Percentiles rank a stretch among this genome's conserved stretches.
Evolutionary conservation across 1,139 yeast genomes (phyloP).

Genomic region (Fermentozyma sake): DNA sequence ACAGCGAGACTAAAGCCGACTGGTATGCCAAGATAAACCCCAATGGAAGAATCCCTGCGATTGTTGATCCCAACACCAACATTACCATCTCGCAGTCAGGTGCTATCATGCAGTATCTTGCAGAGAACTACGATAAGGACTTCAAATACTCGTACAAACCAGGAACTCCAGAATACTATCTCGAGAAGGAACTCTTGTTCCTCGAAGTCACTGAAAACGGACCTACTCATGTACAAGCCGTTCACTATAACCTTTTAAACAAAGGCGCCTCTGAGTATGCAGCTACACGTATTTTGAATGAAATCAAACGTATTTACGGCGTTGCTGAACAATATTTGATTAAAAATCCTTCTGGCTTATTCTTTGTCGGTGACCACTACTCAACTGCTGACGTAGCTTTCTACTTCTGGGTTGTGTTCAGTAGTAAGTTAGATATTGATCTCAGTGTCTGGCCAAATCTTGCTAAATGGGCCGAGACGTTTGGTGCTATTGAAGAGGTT

Average conservation of each 20-base stretch:
- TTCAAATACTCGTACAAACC: conserved; percentile 42
- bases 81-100: conserved; percentile 51
- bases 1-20: conserved; percentile 43
- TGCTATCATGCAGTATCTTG: conserved; percentile 53
- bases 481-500: conserved; percentile 35
- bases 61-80: conserved; percentile 44
- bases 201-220: conserved; percentile 60
- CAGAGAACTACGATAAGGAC: conserved; percentile 54
- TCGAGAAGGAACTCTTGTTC: conserved; percentile 45
- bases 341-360: conserved; percentile 29
- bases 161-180: conserved; percentile 46
- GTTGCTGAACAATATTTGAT: conserved; percentile 48
- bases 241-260: conserved; percentile 42
- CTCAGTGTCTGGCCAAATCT: conserved; percentile 40
- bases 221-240: conserved; percentile 59
- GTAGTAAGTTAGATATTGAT: conserved; percentile 26
- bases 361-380: conserved; percentile 54
- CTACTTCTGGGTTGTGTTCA: conserved; percentile 31
- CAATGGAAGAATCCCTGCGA: conserved; percentile 59
- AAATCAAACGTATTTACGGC: conserved; percentile 48
- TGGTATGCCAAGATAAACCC: conserved; percentile 56
- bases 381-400: conserved; percentile 51
- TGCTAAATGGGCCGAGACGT: conserved; percentile 39
- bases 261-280: conserved; percentile 49
- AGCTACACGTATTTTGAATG: conserved; percentile 46